A percentile compares a stretch with the other conserved stretches of the same genome.
Evolutionary conservation across 75 land plant species (phyloP).

Genomic region (Sequoiadendron giganteum): DNA sequence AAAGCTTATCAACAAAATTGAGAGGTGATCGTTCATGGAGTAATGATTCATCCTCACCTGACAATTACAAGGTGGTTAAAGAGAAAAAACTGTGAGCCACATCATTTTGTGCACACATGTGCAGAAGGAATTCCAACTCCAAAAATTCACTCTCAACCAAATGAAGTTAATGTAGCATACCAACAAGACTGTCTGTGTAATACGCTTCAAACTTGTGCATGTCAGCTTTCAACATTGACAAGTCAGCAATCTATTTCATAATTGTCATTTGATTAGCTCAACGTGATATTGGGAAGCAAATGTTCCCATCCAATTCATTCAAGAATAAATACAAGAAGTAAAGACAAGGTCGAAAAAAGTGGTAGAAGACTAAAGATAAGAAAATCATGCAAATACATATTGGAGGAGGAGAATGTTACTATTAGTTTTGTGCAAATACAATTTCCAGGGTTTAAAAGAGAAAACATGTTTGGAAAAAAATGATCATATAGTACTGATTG

Average conservation of each 20-base stretch:
- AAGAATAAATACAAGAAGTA: neutral
- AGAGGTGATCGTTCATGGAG: conserved; percentile 76
- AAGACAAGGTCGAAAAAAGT: neutral
- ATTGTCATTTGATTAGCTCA: neutral
- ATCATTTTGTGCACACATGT: neutral
- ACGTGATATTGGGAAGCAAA: neutral
- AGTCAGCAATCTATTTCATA: conserved; percentile 71
- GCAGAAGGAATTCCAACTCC: neutral
- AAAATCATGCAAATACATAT: neutral
- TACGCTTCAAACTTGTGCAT: conserved; percentile 93
- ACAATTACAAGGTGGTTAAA: neutral
- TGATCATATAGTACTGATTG: neutral
- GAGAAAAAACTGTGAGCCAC: neutral
- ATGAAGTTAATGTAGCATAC: conserved; percentile 21
- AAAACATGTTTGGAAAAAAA: neutral
- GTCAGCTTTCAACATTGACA: conserved; percentile 60
- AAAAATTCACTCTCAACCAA: neutral
- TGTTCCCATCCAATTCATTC: neutral
- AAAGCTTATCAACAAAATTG: conserved; percentile 76
- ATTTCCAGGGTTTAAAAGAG: neutral
- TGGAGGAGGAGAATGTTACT: neutral
- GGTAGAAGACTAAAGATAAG: neutral
- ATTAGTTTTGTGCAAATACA: neutral
- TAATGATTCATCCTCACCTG: conserved; percentile 53
- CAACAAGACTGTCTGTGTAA: conserved; percentile 75